Evolutionary conservation across 345 rosid species (phyloP).

Genomic region (Orychophragmus violaceus): DNA sequence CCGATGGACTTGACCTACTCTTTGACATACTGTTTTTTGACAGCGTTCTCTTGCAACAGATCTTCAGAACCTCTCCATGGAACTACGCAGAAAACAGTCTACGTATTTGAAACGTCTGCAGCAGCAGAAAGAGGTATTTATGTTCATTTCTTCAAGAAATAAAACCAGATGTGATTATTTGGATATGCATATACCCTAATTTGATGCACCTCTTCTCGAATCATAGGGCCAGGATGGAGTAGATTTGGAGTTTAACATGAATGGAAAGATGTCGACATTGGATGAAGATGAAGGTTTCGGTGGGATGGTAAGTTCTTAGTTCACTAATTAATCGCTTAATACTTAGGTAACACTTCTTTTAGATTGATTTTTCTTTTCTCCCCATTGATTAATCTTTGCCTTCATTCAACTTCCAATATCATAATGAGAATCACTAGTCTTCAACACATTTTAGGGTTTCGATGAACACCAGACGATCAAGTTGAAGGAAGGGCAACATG

Average conservation of each 20-base stretch:
- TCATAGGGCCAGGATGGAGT: slow-evolving; percentile 52
- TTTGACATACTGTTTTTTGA: slow-evolving; percentile 29
- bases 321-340: no score
- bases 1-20: slow-evolving; percentile 28
- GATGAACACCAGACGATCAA: slow-evolving; percentile 37
- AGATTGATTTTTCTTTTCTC: no score
- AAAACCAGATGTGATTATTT: background rate
- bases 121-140: slow-evolving; percentile 58
- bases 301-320: slow-evolving; percentile 38
- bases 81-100: slow-evolving; percentile 70
- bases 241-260: slow-evolving; percentile 61
- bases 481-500: slow-evolving; percentile 37
- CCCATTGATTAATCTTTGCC: background rate
- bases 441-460: slow-evolving; percentile 33
- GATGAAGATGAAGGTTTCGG: slow-evolving; percentile 49
- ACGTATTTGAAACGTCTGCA: slow-evolving; percentile 54
- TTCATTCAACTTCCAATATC: background rate
- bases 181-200: background rate
- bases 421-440: background rate
- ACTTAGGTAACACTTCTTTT: no score
- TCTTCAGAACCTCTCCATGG: slow-evolving; percentile 70
- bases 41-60: slow-evolving; percentile 82
- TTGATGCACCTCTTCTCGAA: background rate
- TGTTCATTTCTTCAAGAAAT: background rate
- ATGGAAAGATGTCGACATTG: slow-evolving; percentile 42